Evolutionary conservation across 2,329 filamentous ascomycete genomes (phyloP).

Genomic region (Podosphaera fusca): DNA sequence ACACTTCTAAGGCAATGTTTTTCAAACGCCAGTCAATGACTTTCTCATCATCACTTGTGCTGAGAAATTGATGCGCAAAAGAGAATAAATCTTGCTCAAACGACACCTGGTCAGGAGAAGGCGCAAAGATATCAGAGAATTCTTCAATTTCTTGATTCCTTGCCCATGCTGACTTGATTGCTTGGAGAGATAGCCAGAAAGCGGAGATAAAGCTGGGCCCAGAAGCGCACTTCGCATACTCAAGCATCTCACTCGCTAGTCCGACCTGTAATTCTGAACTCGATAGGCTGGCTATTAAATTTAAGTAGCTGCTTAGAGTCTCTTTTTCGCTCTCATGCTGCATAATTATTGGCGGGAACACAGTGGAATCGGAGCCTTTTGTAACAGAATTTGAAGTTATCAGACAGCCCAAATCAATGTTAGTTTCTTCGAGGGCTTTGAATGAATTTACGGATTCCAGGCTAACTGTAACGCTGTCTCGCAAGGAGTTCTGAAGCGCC

Average conservation of each 20-base stretch:
- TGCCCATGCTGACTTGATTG: slow-evolving; percentile 35
- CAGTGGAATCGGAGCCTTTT: slow-evolving; percentile 6
- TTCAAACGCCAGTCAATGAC: slow-evolving; percentile 45
- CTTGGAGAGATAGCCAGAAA: slow-evolving; percentile 59
- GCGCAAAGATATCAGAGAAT: slow-evolving; percentile 49
- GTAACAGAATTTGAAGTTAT: slow-evolving; percentile 11
- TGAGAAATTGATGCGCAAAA: slow-evolving; percentile 39
- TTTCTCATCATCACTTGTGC: slow-evolving; percentile 26
- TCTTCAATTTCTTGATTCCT: slow-evolving; percentile 34
- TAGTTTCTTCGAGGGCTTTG: slow-evolving; percentile 9
- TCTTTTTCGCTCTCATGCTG: slow-evolving; percentile 40
- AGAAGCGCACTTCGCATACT: slow-evolving; percentile 32
- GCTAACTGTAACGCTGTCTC: slow-evolving; percentile 40
- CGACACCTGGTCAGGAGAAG: slow-evolving; percentile 24
- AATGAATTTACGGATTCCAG: slow-evolving; percentile 5
- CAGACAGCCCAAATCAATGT: slow-evolving; percentile 13
- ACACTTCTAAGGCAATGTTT: slow-evolving; percentile 58
- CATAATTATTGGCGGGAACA: slow-evolving; percentile 39
- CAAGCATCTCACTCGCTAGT: slow-evolving; percentile 42
- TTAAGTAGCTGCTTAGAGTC: slow-evolving; percentile 32
- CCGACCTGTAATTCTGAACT: slow-evolving; percentile 33
- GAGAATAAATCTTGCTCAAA: slow-evolving; percentile 36
- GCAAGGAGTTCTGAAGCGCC: slow-evolving; percentile 41
- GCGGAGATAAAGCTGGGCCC: slow-evolving; percentile 40
- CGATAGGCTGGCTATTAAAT: slow-evolving; percentile 32